Conservation (phyloP, 1,284 basidiomycete genomes). For the Tetrapyrgos nigripes region DNA sequence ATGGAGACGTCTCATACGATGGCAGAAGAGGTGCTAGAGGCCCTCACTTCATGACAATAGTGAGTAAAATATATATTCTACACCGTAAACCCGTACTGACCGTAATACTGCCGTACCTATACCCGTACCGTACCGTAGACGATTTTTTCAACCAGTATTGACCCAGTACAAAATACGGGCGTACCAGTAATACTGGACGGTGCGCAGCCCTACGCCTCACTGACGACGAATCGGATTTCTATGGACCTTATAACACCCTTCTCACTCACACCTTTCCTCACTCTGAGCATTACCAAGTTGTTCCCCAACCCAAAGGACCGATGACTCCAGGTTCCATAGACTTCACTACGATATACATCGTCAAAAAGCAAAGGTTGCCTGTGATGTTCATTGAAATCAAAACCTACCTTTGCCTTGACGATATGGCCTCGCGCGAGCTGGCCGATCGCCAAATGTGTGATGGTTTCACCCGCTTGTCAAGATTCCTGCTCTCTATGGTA, state of each 20-base stretch:
- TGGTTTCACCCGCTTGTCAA: constrained; percentile 17
- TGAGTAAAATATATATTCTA: no score
- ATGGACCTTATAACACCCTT: constrained; percentile 27
- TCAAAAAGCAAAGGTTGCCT: constrained; percentile 21
- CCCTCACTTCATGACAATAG: no score
- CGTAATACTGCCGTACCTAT: no score
- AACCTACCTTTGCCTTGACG: constrained; percentile 19
- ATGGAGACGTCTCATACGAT: no score
- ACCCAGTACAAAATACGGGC: no score
- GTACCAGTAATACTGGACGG: no score
- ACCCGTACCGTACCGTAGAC: no score
- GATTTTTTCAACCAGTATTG: no score
- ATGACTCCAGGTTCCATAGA: constrained; percentile 23
- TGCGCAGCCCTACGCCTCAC: no score
- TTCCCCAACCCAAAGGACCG: constrained; percentile 28
- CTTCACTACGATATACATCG: constrained; percentile 26
- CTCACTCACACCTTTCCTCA: constrained; percentile 27
- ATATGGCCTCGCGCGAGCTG: constrained; percentile 15
- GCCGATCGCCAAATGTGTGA: constrained; percentile 32
- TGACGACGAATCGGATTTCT: constrained; percentile 25
- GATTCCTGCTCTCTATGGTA: constrained; percentile 25
- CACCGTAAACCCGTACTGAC: no score
- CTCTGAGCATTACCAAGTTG: constrained; percentile 24
- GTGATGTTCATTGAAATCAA: constrained; percentile 30
- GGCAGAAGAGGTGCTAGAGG: no score